phyloP scores from a whole-genome alignment of 768 basidiomycete genomes.

The Hericium coralloides region DNA sequence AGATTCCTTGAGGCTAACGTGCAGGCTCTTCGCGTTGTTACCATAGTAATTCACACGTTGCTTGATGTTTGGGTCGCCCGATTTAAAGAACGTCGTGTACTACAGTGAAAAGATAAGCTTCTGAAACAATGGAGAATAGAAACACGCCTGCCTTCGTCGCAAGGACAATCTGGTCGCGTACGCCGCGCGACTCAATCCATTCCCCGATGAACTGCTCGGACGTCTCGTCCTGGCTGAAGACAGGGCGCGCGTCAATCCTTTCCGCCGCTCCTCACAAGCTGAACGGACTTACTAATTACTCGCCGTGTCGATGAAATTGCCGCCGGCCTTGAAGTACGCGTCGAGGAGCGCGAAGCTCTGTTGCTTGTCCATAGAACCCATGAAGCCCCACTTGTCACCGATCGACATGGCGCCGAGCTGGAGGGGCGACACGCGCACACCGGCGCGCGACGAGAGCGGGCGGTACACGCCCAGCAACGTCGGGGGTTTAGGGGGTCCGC shows the following conservation, averaged over 20 bases:
- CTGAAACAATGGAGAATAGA: not conserved
- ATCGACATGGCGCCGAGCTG: slow-evolving; percentile 17
- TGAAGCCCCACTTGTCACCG: slow-evolving; percentile 11
- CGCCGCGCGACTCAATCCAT: slow-evolving; percentile 26
- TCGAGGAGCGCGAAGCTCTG: slow-evolving; percentile 30
- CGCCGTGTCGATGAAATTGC: not conserved
- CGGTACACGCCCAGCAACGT: slow-evolving; percentile 11
- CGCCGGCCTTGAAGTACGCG: slow-evolving; percentile 23
- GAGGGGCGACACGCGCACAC: slow-evolving; percentile 19
- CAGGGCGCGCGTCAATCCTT: not conserved
- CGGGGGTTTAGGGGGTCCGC: not conserved
- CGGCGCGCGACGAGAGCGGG: slow-evolving; percentile 12
- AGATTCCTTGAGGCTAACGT: slow-evolving; percentile 22
- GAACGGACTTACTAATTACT: not conserved
- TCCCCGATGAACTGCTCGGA: slow-evolving; percentile 29
- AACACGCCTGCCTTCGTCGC: slow-evolving; percentile 17
- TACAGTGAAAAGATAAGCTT: not conserved
- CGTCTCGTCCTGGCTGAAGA: slow-evolving; percentile 12
- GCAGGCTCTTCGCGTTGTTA: slow-evolving; percentile 31
- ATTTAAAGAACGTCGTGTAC: slow-evolving; percentile 6
- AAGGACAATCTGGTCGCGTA: slow-evolving; percentile 27
- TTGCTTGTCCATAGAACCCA: slow-evolving; percentile 32
- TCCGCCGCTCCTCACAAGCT: no score
- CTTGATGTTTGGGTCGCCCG: not conserved
- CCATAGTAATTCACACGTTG: slow-evolving; percentile 24